These are phyloP conservation scores for Aechmea fasciata DNA, from an alignment of 176 grass and related monocot genomes.

Conservation along the genomic window DNA sequence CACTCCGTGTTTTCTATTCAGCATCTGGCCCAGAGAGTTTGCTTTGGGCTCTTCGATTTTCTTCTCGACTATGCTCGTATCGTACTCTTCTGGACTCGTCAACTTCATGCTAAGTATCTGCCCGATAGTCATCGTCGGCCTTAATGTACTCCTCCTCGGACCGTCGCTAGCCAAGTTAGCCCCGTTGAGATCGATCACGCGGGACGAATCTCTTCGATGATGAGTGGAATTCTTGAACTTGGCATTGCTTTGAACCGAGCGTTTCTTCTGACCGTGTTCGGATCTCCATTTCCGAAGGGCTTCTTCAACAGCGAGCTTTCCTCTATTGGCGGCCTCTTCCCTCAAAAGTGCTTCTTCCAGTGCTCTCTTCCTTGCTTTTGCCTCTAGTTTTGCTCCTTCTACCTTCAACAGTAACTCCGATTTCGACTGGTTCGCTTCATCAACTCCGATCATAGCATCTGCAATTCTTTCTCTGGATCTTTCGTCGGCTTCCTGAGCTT, in stretches of 20 bases:
- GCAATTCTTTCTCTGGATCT: slow-evolving; percentile 51
- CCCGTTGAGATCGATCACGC: slow-evolving; percentile 1
- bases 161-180: slow-evolving; percentile 28
- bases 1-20: slow-evolving; percentile 47
- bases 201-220: slow-evolving; percentile 12
- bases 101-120: slow-evolving; percentile 94
- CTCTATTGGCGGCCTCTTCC: slow-evolving; percentile 56
- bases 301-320: slow-evolving; percentile 56
- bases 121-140: slow-evolving; percentile 66
- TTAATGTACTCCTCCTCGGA: slow-evolving; percentile 25
- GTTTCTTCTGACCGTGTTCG: slow-evolving; percentile 34
- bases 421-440: slow-evolving; percentile 49
- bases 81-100: slow-evolving; percentile 44
- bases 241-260: slow-evolving; percentile 21
- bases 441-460: slow-evolving; percentile 45
- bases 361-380: slow-evolving; percentile 53
- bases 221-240: slow-evolving; percentile 61
- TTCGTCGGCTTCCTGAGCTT: slow-evolving; percentile 52
- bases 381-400: slow-evolving; percentile 53
- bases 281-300: slow-evolving; percentile 52
- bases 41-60: slow-evolving; percentile 30
- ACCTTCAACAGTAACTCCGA: slow-evolving; percentile 32
- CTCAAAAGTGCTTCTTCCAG: slow-evolving; percentile 63
- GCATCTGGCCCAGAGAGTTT: slow-evolving; percentile 69
- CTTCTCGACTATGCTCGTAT: slow-evolving; percentile 37